Percentiles rank a stretch among this genome's conserved stretches.
Conservation (phyloP, 1,284 basidiomycete genomes). For the Lignosus rhinocerotis region DNA sequence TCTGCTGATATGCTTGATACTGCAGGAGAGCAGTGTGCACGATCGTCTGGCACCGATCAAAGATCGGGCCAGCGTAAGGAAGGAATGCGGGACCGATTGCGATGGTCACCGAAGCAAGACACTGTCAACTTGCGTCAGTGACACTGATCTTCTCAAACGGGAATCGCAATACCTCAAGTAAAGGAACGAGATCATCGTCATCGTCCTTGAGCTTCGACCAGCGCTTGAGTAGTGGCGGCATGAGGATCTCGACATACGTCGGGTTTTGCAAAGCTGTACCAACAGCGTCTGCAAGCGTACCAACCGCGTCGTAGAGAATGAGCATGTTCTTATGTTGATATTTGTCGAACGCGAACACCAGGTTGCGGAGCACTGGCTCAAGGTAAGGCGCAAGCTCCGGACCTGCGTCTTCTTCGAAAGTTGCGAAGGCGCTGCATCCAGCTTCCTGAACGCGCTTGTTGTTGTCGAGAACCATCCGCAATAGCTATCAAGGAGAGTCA, state of each 20-base stretch:
- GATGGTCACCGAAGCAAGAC: conserved; percentile 96
- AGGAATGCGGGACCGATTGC: conserved; percentile 92
- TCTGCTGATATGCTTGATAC: conserved; percentile 83
- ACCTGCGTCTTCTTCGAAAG: conserved; percentile 97
- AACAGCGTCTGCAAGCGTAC: conserved; percentile 96
- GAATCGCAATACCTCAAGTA: conserved; percentile 72
- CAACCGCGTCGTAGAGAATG: conserved; percentile 97
- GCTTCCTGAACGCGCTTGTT: conserved; percentile 99
- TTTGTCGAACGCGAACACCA: conserved; percentile 95
- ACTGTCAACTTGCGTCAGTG: conserved; percentile 50
- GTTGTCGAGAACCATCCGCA: conserved; percentile 97
- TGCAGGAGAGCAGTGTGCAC: conserved; percentile 81
- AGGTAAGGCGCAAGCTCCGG: conserved; percentile 89
- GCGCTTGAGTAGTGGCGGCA: conserved; percentile 91
- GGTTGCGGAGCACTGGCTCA: conserved; percentile 91
- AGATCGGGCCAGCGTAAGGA: conserved; percentile 89
- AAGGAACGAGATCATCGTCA: conserved; percentile 91
- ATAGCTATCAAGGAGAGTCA: conserved; percentile 54
- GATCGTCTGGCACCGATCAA: conserved; percentile 88
- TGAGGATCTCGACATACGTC: conserved; percentile 89
- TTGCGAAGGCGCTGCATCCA: conserved; percentile 98
- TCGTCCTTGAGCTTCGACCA: conserved; percentile 91
- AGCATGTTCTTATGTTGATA: conserved; percentile 99
- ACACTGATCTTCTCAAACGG: conserved; percentile 2
- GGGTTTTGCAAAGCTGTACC: conserved; percentile 86